Percentiles rank a stretch among this genome's conserved stretches.
These are phyloP conservation scores for Saccharomyces hybrid DNA, from an alignment of 1,139 yeast species.

Conservation along the genomic window DNA sequence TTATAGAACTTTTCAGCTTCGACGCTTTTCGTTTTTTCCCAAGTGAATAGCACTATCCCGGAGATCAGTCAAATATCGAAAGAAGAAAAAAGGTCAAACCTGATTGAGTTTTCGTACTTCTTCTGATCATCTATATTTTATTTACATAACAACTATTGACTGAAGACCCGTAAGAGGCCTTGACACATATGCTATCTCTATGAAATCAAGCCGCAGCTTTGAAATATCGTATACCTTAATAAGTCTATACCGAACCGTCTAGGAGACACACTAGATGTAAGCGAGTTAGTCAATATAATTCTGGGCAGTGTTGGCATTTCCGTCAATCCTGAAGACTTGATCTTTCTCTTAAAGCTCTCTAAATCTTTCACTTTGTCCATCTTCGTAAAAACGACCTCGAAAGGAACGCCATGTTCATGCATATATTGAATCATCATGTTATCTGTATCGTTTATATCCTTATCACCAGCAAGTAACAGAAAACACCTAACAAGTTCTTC, in stretches of 20 bases:
- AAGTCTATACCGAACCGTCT: constrained; percentile 37
- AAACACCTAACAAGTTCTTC: constrained; percentile 50
- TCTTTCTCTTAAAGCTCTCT: constrained; percentile 20
- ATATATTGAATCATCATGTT: constrained; percentile 44
- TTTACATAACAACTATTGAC: neutral
- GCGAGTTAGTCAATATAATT: constrained; percentile 37
- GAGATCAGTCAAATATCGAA: neutral
- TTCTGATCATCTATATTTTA: neutral
- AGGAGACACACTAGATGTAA: constrained; percentile 22
- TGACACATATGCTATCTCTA: constrained; percentile 7
- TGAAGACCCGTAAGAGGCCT: no score
- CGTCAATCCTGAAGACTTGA: constrained; percentile 26
- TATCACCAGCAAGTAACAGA: constrained; percentile 50
- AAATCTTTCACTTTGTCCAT: constrained; percentile 45
- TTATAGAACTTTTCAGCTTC: neutral
- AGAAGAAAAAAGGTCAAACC: neutral
- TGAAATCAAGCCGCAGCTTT: constrained; percentile 34
- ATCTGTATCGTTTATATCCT: constrained; percentile 56
- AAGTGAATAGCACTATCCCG: neutral
- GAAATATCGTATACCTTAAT: constrained; percentile 34
- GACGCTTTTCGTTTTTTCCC: neutral
- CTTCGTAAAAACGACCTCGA: constrained; percentile 71
- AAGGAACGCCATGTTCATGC: constrained; percentile 50
- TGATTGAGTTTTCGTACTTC: neutral
- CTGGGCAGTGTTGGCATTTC: constrained; percentile 33